Base-by-base conservation (phyloP, 192 early-diverging fungal genomes). In the Linnemannia exigua region DNA sequence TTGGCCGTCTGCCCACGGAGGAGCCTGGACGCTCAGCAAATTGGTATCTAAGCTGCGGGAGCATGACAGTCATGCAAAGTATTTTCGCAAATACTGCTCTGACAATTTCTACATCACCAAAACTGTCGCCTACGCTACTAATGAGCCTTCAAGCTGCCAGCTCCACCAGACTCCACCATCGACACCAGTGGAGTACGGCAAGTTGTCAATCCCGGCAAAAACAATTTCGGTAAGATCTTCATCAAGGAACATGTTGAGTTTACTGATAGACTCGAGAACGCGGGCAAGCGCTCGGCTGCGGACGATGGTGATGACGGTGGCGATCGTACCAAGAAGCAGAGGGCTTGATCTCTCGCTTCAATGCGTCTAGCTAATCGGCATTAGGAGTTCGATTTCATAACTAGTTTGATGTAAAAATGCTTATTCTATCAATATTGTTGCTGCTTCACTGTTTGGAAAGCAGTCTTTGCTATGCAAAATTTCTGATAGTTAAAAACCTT, bases 201-300 rank as follows among this genome's bases (percentile, higher is more conserved):
- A 35, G 79, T 75, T 16, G 61, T 73, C 38, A 70, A 70, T 16
- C 22, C 75, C 61, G 48, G 35, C 16, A 50, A 81, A 17, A 46
- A 70, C 50, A 81, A 75, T 63, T 70, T 81, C 17, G 25, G 61
- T 1, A 12, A 74, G 36, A 81, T 81, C 47, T 74, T 81, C 31
- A 63, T 73, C 28, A 19, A 67, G 58, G 63, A 71, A 35, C 71
- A 80, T 68, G 79, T 80, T 5, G 52, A 80, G 41, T 80, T 73
- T 31, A 51, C 74, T 50, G 66, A 74, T 71, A 25, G 50, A 70
- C 67, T 77, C 47, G 70, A 77, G 36, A 54, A 70, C 36, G 47
- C 50, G 3, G 17, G 51, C 46, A 72, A 36, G n/a, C 67, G 37
- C 44, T 20, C 33, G 50, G 68, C 51, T 51, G 68, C 70, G 15